These are phyloP conservation scores for Priceomyces castillae DNA, from an alignment of 805 yeast genomes.

Conservation along the genomic window DNA sequence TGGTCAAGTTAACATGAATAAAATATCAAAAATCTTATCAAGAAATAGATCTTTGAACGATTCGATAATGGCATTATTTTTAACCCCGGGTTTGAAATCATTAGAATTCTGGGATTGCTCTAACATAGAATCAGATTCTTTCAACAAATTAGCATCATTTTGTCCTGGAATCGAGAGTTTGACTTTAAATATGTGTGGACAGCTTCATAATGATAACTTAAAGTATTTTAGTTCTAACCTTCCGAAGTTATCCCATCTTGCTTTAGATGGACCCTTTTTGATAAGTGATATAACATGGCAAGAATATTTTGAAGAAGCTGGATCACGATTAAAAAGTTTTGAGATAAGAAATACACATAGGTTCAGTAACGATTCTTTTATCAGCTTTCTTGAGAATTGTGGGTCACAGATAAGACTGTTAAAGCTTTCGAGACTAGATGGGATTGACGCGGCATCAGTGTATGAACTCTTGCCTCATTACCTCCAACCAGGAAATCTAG, in stretches of 20 bases:
- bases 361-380: constrained; percentile 64
- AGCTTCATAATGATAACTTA: constrained; percentile 74
- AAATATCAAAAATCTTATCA: constrained; percentile 72
- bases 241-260: constrained; percentile 48
- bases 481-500: constrained; percentile 43
- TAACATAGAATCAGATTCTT: constrained; percentile 60
- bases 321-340: constrained; percentile 53
- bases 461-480: constrained; percentile 67
- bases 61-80: constrained; percentile 68
- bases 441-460: constrained; percentile 54
- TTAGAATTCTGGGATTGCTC: constrained; percentile 94
- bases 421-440: constrained; percentile 68
- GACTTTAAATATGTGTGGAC: constrained; percentile 89
- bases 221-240: constrained; percentile 61
- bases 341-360: constrained; percentile 81
- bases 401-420: constrained; percentile 51
- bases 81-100: constrained; percentile 53
- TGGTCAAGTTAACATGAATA: constrained; percentile 67
- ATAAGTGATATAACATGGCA: constrained; percentile 78
- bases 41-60: constrained; percentile 78
- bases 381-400: constrained; percentile 59
- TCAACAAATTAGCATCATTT: constrained; percentile 66
- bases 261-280: constrained; percentile 88
- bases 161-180: constrained; percentile 71
- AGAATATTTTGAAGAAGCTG: constrained; percentile 60